Conservation (phyloP, 257 asterid species). For the Forsythia suspensa region DNA sequence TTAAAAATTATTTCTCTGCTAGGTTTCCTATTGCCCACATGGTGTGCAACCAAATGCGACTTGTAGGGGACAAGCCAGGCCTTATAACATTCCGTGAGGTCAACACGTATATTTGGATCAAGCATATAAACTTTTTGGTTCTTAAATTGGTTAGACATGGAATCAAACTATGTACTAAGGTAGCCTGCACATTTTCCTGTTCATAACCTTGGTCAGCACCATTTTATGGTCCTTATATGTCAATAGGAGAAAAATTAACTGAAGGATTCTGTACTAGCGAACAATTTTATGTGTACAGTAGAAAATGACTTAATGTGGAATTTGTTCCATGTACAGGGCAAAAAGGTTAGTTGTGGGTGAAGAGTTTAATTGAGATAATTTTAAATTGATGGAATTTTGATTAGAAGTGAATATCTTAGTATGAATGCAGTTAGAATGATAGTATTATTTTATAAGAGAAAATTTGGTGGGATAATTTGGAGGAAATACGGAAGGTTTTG, state of each 20-base stretch:
- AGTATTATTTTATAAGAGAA: too few species aligned
- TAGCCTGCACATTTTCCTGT: background rate
- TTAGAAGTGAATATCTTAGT: too few species aligned
- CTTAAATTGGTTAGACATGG: background rate
- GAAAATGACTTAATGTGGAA: too few species aligned
- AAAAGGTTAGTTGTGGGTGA: background rate
- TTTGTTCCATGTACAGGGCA: background rate
- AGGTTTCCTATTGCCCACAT: constrained; percentile 96
- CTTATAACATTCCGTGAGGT: constrained; percentile 97
- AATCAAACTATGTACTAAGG: background rate
- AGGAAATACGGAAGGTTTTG: too few species aligned
- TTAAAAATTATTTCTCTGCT: constrained; percentile 31
- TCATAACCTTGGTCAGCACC: background rate
- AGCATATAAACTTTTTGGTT: background rate
- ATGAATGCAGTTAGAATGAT: too few species aligned
- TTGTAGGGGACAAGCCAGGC: constrained; percentile 96
- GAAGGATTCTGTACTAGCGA: too few species aligned
- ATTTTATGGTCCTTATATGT: background rate
- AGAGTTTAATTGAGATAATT: background rate
- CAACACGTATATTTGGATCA: constrained; percentile 12
- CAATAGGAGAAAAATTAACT: too few species aligned
- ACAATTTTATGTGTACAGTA: too few species aligned
- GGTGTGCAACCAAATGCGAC: constrained; percentile 99
- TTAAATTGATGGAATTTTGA: too few species aligned
- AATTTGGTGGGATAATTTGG: too few species aligned